A percentile compares a stretch with the other conserved stretches of the same genome.
Conservation (phyloP, 2,329 filamentous ascomycete genomes). For the Neonectria punicea region DNA sequence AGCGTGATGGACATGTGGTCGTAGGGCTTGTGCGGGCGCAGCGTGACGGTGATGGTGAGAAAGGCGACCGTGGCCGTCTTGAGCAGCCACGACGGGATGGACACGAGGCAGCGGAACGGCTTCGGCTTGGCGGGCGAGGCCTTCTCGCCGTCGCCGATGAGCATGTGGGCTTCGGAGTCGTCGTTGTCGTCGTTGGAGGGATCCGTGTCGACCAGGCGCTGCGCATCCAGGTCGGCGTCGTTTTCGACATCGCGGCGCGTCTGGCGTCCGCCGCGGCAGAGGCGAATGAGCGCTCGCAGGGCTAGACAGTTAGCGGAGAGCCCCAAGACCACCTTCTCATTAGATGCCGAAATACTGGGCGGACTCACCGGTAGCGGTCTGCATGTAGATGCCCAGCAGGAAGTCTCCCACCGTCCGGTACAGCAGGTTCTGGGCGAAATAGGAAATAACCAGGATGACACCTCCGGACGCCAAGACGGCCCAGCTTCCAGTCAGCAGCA, state of each 20-base stretch:
- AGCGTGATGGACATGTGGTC: slow-evolving; percentile 47
- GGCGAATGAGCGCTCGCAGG: slow-evolving; percentile 6
- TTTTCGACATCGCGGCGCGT: not conserved
- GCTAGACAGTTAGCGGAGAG: not conserved
- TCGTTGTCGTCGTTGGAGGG: slow-evolving; percentile 30
- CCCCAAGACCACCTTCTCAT: too few relatives aligned
- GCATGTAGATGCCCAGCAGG: slow-evolving; percentile 23
- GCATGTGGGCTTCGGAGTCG: slow-evolving; percentile 14
- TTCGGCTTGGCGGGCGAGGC: not conserved
- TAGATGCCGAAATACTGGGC: not conserved
- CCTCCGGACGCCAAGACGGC: slow-evolving; percentile 38
- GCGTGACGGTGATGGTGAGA: slow-evolving; percentile 33
- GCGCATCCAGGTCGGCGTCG: slow-evolving; percentile 1
- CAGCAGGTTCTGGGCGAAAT: slow-evolving; percentile 38
- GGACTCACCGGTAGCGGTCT: slow-evolving; percentile 28
- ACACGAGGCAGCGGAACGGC: slow-evolving; percentile 23
- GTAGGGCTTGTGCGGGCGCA: slow-evolving; percentile 47
- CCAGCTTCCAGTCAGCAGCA: slow-evolving; percentile 45
- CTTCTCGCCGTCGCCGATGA: slow-evolving; percentile 28
- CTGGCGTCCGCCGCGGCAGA: not conserved
- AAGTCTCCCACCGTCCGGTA: slow-evolving; percentile 39
- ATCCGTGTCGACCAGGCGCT: not conserved
- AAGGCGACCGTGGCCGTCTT: slow-evolving; percentile 34
- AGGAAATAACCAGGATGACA: slow-evolving; percentile 37
- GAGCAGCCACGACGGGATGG: slow-evolving; percentile 27